Percentiles rank a stretch among this genome's conserved stretches.
Conservation (phyloP, 495 filamentous ascomycete species). For the Xylaria flabelliformis region DNA sequence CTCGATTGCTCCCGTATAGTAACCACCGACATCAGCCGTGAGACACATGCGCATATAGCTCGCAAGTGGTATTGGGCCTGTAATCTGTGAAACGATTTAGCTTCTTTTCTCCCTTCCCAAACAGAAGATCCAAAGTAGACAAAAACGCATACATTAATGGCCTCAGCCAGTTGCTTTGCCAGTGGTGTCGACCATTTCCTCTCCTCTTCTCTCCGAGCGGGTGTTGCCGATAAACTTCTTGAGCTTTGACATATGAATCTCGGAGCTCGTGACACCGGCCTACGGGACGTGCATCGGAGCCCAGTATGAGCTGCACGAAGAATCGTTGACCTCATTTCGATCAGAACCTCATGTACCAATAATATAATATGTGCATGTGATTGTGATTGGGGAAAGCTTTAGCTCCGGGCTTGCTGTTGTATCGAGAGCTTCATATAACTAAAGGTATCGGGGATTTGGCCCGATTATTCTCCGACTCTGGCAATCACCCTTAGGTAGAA, state of each 20-base stretch:
- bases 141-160: conserved; percentile 69
- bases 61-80: conserved; percentile 89
- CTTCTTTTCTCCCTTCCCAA: conserved; percentile 4
- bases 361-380: not conserved
- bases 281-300: conserved; percentile 32
- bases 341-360: not conserved
- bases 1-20: conserved; percentile 79
- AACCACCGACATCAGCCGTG: conserved; percentile 87
- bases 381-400: conserved; percentile 2
- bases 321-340: conserved; percentile 36
- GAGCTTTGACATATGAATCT: conserved; percentile 30
- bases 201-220: conserved; percentile 52
- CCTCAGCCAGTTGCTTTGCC: conserved; percentile 80
- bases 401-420: not conserved
- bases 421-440: conserved; percentile 25
- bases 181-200: conserved; percentile 86
- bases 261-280: conserved; percentile 20
- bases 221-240: conserved; percentile 37
- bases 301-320: conserved; percentile 32
- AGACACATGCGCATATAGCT: conserved; percentile 98
- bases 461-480: conserved; percentile 24
- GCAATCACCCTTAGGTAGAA: conserved; percentile 1
- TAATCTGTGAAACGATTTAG: conserved; percentile 56
- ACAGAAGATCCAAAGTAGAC: not conserved
- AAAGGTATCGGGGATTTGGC: conserved; percentile 17